Conservation (phyloP, 108 stramenopile genomes). For the Cyclotella choctawhatcheeana region DNA sequence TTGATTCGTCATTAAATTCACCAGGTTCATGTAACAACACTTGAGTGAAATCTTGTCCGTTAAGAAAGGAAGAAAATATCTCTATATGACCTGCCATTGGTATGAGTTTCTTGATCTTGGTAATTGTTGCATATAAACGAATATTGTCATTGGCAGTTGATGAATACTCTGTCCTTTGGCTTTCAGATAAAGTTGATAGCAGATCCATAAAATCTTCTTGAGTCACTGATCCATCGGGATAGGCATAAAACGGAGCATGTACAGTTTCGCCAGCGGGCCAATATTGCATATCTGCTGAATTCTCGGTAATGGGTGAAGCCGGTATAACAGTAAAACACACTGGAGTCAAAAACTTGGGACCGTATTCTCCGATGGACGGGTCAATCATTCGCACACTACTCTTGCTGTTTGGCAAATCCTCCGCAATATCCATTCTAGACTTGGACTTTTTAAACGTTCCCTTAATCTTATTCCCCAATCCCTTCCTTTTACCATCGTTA, state of each 20-base stretch:
- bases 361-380: constrained; percentile 21
- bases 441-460: constrained; percentile 1
- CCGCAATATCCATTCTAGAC: background rate
- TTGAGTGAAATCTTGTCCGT: constrained; percentile 74
- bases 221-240: constrained; percentile 52
- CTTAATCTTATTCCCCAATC: constrained; percentile 3
- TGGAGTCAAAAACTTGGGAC: constrained; percentile 55
- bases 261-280: constrained; percentile 64
- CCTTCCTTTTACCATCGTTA: background rate
- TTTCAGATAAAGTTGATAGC: constrained; percentile 18
- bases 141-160: background rate
- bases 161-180: background rate
- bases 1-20: constrained; percentile 18
- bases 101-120: background rate
- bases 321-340: constrained; percentile 70
- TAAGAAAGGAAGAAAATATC: constrained; percentile 67
- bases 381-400: too few relatives aligned
- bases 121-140: background rate
- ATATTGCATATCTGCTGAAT: constrained; percentile 16
- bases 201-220: constrained; percentile 68
- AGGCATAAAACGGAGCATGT: constrained; percentile 56
- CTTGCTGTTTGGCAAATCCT: background rate
- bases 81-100: constrained; percentile 13
- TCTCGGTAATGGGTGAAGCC: constrained; percentile 38
- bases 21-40: constrained; percentile 63